Base-by-base conservation (phyloP, 192 early-diverging fungal genomes). In the Coemansia sp. region DNA sequence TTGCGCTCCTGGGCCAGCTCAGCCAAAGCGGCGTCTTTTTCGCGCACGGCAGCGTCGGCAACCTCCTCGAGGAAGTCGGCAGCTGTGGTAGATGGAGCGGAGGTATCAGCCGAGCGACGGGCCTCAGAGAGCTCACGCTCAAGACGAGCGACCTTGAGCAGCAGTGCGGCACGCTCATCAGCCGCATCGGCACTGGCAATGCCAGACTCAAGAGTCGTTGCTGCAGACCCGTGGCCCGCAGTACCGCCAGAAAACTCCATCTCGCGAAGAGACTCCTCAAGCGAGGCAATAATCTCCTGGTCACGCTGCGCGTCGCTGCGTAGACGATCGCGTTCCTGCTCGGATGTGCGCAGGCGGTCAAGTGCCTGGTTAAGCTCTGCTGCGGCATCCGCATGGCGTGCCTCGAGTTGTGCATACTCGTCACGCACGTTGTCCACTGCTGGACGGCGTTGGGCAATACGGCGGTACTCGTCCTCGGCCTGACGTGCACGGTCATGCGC, bases 391-490 rank as follows among this genome's bases (percentile, higher is more conserved):
- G 78, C 82, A 62, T 86, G 90, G 45, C 84, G 87, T 48, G 68
- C 80, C 57, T 96, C 92, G n/a, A 94, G 79, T 25, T 73, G 66
- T 21, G 80, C 68, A 39, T 93, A 83, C 59, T 93, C 90, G 47
- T 92, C 87, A 59, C 93, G 92, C 73, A 90, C 92, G 19, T 85
- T 87, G 52, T 96, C 91, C 80, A 95, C 86, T n/a, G 91, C 60
- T 1, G 88, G 84, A 67, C 88, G 91, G 55, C 89, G 89, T 27
- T 82, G 81, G 37, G 83, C 73, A 7, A 92, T 80, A 64, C 94
- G 93, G 27, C 81, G 82, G 75, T 90, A 94, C 59, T 98, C 91
- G 17, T 96, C 92, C 71, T 95, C 92, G 30, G 95, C 82, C 45
- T 85, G 79, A 14, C 80, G 76, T 47, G 91, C 91, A 18, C 84